A percentile compares a stretch with the other conserved stretches of the same genome.
phyloP scores from a whole-genome alignment of 345 rosid species.

The Eucalyptus lansdowneana region DNA sequence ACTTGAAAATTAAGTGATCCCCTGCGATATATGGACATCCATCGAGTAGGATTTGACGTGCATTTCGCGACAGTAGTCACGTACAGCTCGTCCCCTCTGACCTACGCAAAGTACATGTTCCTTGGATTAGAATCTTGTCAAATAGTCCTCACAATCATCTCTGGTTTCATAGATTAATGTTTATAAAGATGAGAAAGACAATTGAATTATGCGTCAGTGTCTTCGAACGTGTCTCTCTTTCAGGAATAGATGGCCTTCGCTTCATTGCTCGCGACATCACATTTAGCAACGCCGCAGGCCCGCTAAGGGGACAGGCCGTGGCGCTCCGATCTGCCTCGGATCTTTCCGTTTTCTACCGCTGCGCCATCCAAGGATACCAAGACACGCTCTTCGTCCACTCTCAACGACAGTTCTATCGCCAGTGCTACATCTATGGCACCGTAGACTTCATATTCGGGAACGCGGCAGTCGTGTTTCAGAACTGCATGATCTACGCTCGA shows the following conservation, averaged over 20 bases:
- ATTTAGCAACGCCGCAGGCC: conserved; percentile 53
- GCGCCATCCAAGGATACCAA: conserved; percentile 31
- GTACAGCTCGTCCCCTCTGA: background rate
- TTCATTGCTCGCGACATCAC: conserved; percentile 63
- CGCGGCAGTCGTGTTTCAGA: conserved; percentile 48
- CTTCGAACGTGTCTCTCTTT: background rate
- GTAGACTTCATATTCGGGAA: conserved; percentile 67
- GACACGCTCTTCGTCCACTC: conserved; percentile 59
- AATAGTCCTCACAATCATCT: background rate
- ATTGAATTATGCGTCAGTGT: background rate
- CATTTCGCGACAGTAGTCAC: background rate
- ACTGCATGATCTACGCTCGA: conserved; percentile 38
- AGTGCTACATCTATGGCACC: conserved; percentile 28
- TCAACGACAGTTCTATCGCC: conserved; percentile 30
- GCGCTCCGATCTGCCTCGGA: conserved; percentile 50
- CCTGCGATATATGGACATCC: background rate
- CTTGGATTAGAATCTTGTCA: background rate
- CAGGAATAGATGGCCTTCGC: background rate
- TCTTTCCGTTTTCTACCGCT: conserved; percentile 25
- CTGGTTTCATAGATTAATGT: background rate
- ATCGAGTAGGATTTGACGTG: background rate
- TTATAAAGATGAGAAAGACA: background rate
- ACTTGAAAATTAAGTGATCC: background rate
- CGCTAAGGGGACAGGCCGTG: conserved; percentile 47
- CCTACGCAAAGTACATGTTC: background rate